Percentiles rank a stretch among this genome's conserved stretches.
Conservation (phyloP, 148 eudicot genomes). For the Chenopodium quinoa region DNA sequence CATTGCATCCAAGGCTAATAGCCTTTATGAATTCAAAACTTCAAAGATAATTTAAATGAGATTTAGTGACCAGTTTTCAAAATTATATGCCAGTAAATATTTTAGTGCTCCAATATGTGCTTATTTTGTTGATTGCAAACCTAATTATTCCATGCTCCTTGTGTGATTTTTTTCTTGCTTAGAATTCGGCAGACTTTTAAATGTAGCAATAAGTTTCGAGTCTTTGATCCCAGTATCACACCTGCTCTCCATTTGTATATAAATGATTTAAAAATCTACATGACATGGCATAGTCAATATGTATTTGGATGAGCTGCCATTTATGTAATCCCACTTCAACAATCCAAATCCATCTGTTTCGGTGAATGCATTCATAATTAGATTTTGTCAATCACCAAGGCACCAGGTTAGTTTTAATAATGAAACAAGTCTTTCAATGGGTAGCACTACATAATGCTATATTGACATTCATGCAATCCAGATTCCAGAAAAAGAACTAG, state of each 20-base stretch:
- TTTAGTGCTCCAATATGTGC: not conserved
- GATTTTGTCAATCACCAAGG: not conserved
- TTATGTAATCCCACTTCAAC: not conserved
- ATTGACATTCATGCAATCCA: not conserved
- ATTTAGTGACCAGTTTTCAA: not conserved
- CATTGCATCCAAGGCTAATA: not conserved
- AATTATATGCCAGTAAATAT: not conserved
- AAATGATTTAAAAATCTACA: not conserved
- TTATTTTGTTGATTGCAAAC: not conserved
- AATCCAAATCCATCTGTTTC: not conserved
- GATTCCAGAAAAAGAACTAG: too few species aligned
- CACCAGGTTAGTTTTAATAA: not conserved
- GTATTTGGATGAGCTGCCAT: not conserved
- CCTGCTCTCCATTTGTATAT: not conserved
- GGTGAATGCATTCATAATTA: not conserved
- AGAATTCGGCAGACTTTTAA: not conserved
- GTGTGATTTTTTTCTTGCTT: constrained; percentile 5
- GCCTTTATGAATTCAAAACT: not conserved
- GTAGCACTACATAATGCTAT: not conserved
- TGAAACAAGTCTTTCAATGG: not conserved
- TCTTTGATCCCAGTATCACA: not conserved
- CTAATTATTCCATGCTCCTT: not conserved
- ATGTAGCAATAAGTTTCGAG: not conserved
- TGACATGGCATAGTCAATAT: not conserved
- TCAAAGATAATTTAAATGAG: not conserved